Conservation (phyloP, 2,329 filamentous ascomycete species). For the Aspergillus sp. region DNA sequence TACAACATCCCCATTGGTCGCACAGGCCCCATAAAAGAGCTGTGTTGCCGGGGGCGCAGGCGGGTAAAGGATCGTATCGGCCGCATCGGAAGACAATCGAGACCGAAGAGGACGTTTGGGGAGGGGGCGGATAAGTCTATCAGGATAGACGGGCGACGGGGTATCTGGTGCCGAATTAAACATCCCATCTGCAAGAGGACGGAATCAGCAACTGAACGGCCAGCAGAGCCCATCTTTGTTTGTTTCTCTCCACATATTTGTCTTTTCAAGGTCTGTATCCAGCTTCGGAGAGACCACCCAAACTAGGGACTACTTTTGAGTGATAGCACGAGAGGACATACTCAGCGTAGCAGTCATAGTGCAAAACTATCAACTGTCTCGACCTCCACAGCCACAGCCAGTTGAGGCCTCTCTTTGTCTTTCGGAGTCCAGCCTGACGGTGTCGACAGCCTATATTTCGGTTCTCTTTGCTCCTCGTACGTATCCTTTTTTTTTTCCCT, state of each 20-base stretch:
- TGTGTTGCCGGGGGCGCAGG: conserved; percentile 69
- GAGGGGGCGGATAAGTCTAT: conserved; percentile 88
- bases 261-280: conserved; percentile 12
- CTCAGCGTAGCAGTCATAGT: conserved; percentile 46
- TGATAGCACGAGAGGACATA: conserved; percentile 33
- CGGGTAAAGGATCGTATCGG: conserved; percentile 79
- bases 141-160: conserved; percentile 76
- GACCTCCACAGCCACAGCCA: conserved; percentile 30
- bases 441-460: background rate
- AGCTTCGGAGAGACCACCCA: conserved; percentile 11
- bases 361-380: conserved; percentile 28
- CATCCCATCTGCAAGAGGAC: conserved; percentile 45
- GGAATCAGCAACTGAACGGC: conserved; percentile 39
- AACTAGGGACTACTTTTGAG: conserved; percentile 18
- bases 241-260: conserved; percentile 1
- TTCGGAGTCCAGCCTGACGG: conserved; percentile 7
- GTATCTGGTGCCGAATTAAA: conserved; percentile 64
- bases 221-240: conserved; percentile 21
- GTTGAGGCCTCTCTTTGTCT: conserved; percentile 19
- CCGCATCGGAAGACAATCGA: conserved; percentile 80
- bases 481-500: conserved; percentile 7
- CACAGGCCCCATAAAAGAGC: conserved; percentile 71
- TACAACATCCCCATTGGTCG: conserved; percentile 56
- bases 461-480: conserved; percentile 9
- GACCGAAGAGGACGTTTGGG: conserved; percentile 87